Conservation (phyloP, 2,329 filamentous ascomycete genomes). For the Trichoderma polysporum region DNA sequence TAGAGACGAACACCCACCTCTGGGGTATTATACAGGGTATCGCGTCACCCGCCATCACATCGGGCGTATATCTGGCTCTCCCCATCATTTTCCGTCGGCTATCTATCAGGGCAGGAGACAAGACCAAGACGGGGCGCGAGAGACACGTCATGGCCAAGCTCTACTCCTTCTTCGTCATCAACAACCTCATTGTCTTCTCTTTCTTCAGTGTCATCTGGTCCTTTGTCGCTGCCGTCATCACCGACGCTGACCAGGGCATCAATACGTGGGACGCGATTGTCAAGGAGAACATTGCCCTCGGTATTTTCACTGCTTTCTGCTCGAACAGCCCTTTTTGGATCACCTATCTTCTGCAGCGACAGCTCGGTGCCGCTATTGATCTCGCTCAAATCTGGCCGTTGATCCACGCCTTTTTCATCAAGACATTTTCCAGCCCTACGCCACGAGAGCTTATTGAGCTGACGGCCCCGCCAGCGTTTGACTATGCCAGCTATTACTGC, state of each 20-base stretch:
- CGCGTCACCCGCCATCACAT: constrained; percentile 81
- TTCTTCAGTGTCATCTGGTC: constrained; percentile 81
- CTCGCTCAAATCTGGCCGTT: constrained; percentile 85
- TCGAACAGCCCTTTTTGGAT: constrained; percentile 89
- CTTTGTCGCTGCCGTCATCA: constrained; percentile 66
- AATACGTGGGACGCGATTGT: constrained; percentile 69
- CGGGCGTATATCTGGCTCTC: constrained; percentile 80
- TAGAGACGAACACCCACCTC: constrained; percentile 61
- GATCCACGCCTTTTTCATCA: constrained; percentile 78
- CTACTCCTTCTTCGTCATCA: constrained; percentile 95
- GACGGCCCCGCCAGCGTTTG: constrained; percentile 87
- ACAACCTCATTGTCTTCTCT: constrained; percentile 93
- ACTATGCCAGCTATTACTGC: constrained; percentile 97
- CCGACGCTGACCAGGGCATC: constrained; percentile 53
- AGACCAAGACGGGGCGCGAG: constrained; percentile 89
- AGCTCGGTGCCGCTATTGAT: constrained; percentile 90
- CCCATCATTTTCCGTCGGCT: constrained; percentile 90
- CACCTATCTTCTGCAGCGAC: constrained; percentile 87
- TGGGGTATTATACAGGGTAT: constrained; percentile 95
- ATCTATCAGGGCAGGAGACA: constrained; percentile 78
- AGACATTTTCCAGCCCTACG: constrained; percentile 83
- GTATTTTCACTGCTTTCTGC: constrained; percentile 74
- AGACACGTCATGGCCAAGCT: constrained; percentile 87
- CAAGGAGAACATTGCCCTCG: constrained; percentile 59
- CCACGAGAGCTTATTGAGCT: constrained; percentile 89